Base-by-base conservation (phyloP, 768 basidiomycete genomes). In the Mycena albidolilacea region DNA sequence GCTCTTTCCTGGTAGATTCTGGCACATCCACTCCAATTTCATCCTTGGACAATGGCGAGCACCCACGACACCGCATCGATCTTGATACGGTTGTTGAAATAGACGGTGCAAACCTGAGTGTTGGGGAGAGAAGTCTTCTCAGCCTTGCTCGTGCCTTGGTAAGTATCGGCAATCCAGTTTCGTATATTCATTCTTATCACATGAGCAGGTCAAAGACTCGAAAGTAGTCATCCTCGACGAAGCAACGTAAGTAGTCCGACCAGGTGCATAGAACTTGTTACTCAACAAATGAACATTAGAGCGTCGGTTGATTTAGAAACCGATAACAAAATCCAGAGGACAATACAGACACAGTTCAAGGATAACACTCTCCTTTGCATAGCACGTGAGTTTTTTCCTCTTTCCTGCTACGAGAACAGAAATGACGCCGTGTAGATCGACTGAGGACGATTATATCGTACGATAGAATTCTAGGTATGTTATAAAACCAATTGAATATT, bases 141-240 rank as follows among this genome's bases (percentile, higher is more conserved):
- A 93, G 92, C 37, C 85, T 96, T 50, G 95, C 95, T 39, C 87
- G 95, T 44, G 95, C 95, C 3, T 83, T 96, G 15, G 94, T 95
- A 17, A 19, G 73, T 17, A 94, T 94, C 74, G 71, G 90, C 90
- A 54, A 89, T 92, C 21, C 90, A 90, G 17, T 82, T 93, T 84
- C 81, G 92, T 60, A n/a, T 10, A 91, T 89, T 2, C 81, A 95
- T 41, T 89, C 95, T n/a, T 91, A 91, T 17, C 84, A 94, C 46
- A 94, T 93, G 23, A 84, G 5, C 82, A 96, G 17, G 94, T 95
- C 23, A 91, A 93, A 74, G 89, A 94, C 79, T 88, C 91, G 7
- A 89, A 88, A 77, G 90, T 96, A 48, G 90, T 95, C 39, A 89
- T 96, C 43, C 85, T 96, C 15, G 95, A 96, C 79, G 94, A 95